Evolutionary conservation across 2,329 filamentous ascomycete species (phyloP).

Genomic region (Fusarium guadeloupense): DNA sequence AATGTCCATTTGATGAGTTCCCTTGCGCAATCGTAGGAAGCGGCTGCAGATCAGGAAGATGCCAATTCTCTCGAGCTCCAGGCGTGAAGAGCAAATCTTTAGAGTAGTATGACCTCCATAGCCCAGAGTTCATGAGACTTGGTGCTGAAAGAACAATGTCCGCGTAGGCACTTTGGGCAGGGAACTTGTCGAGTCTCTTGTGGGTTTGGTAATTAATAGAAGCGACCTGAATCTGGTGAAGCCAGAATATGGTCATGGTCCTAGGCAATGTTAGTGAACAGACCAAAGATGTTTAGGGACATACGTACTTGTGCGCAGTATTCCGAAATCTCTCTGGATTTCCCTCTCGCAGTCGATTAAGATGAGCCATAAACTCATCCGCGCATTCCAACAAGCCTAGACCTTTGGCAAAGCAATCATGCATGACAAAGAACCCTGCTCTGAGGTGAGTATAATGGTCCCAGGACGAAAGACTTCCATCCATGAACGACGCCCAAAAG

Average conservation of each 20-base stretch:
- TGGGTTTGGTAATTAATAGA: conserved; percentile 39
- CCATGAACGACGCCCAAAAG: conserved; percentile 44
- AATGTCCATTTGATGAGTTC: background rate
- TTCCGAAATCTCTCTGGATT: conserved; percentile 47
- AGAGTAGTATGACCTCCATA: conserved; percentile 48
- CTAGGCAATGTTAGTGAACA: background rate
- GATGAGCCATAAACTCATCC: conserved; percentile 43
- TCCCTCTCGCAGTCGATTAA: conserved; percentile 39
- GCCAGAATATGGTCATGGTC: conserved; percentile 50
- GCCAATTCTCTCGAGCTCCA: conserved; percentile 42
- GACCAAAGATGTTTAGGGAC: accelerated
- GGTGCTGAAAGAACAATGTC: conserved; percentile 39
- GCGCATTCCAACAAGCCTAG: conserved; percentile 43
- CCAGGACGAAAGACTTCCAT: conserved; percentile 44
- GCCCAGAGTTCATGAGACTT: conserved; percentile 42
- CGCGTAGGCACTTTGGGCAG: conserved; percentile 34
- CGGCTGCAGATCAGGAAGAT: conserved; percentile 45
- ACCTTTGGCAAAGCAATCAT: conserved; percentile 39
- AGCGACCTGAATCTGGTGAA: conserved; percentile 47
- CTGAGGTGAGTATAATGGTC: conserved; percentile 48
- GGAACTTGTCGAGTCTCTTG: conserved; percentile 11
- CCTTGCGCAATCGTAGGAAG: conserved; percentile 35
- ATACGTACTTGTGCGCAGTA: conserved; percentile 45
- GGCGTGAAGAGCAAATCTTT: conserved; percentile 46
- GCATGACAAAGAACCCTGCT: conserved; percentile 46